Base-by-base conservation (phyloP, 2,329 filamentous ascomycete genomes). In the Talaromyces sp. region DNA sequence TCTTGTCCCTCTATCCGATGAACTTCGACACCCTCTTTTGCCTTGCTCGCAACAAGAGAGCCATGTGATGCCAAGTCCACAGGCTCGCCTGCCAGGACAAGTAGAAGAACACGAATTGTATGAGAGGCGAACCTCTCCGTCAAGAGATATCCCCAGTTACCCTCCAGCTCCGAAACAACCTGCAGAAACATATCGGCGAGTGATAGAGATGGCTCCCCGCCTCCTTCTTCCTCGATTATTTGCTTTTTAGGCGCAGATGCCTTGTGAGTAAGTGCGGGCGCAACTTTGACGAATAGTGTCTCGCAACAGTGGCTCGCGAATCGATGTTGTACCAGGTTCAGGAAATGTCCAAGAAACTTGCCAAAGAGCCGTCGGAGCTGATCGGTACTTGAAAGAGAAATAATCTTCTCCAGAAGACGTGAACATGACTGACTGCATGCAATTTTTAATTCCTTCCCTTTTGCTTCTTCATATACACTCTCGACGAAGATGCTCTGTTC, bases 251-350 rank as follows among this genome's bases (percentile, higher is more conserved):
- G 72, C 56, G 48, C 67, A 72, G 66, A 77, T 16, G 91, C 78
- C 77, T 97, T 93, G 67, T 89, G 82, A 14, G 90, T 90, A 43
- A 97, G 90, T 11, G 90, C 80, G 0, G 91, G 89, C 0, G 93
- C 93, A 1, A 91, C 90, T 68, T 91, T 87, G 58, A 93, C 82
- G 76, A 99, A 98, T 37, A 99, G 84, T 31, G 92, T 92, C 80
- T 99, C 95, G 76, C 93, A 97, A 79, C 94, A 98, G 81, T 99
- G 95, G 67, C 93, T 96, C 5, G 95, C 95, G 73, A 99, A 99
- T 19, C 95, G 90, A 79, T 99, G 95, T 75, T 96, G 93, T 60
- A 97, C 88, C 33, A 99, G 85, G 71, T 93, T 90, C 65, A 94
- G 82, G 78, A 98, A 96, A 78, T 98, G 91, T 39, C 90, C 89